Evolutionary conservation across 805 yeast species (phyloP), one percentile per base, ranked within the genome.

Genomic region (Starmerella cellae): DNA sequence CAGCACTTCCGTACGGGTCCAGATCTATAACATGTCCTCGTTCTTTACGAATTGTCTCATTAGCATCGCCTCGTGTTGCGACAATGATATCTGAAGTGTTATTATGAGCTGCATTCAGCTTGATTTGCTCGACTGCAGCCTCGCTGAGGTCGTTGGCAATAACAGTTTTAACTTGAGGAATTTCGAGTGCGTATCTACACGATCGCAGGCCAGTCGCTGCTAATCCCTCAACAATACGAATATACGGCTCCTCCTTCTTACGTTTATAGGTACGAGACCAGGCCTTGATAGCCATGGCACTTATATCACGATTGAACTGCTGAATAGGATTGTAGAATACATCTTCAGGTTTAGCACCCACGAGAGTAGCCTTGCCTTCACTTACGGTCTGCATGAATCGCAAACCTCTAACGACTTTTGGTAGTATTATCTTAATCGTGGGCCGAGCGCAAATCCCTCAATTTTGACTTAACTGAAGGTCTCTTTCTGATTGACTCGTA

Each of bases 1-100:
- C 75, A 0, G 95, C 98, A 0, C 96, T 80, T 24, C 99, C 99
- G 58, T 91, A 91, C 0, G 99, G 99, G 61, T 91, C 99, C 39
- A 91, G 69, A 62, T 91, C 99, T 44, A 91, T 75, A 3, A 83
- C 82, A 57, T 91, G 94, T 62, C 79, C 85, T 56, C 54, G 62
- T 40, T 50, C 54, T 2, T 44, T 56, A 40, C 78, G 67, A 94
- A 91, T 83, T 55, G 71, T 75, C 32, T 73, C 74, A 50, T 81
- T 84, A n/a, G 98, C 98, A 63, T 91, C 97, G 26, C 91, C 95
- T 52, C 74, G 73, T 52, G 81, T 77, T 8, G 91, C 70, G 35
- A 57, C 60, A 18, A 88, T 87, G 23, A 69, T 69, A 22, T 67
- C 61, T 6, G 61, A 58, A 2, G 82, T 75, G 8, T 68, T 60